These are phyloP conservation scores for Apiospora hydei DNA, from an alignment of 2,329 filamentous ascomycete genomes.

Conservation along the genomic window DNA sequence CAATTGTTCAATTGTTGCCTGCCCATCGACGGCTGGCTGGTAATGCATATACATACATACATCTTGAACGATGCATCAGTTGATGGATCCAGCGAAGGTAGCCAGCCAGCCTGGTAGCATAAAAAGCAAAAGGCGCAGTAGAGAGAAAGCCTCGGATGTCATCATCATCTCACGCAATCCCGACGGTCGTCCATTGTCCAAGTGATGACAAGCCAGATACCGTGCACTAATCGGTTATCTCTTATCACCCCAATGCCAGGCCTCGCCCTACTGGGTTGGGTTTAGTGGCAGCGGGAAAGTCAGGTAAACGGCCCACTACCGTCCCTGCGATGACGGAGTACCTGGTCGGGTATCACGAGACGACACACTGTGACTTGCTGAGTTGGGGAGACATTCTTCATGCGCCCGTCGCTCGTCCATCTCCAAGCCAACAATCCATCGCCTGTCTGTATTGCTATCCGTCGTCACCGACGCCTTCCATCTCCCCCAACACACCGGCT, in stretches of 20 bases:
- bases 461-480: not conserved
- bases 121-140: not conserved
- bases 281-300: slow-evolving; percentile 18
- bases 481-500: not conserved
- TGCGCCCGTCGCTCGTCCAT: slow-evolving; percentile 14
- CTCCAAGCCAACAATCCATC: slow-evolving; percentile 1
- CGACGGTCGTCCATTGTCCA: slow-evolving; percentile 1
- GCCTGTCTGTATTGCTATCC: slow-evolving; percentile 6
- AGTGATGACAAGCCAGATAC: slow-evolving; percentile 12
- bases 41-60: not conserved
- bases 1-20: too few species aligned
- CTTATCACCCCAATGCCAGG: slow-evolving; percentile 13
- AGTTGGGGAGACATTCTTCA: slow-evolving; percentile 10
- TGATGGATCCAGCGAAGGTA: not conserved
- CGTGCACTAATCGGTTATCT: slow-evolving; percentile 17
- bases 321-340: slow-evolving; percentile 19
- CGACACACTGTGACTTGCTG: slow-evolving; percentile 20
- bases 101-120: not conserved
- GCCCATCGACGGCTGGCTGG: too few species aligned
- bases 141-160: slow-evolving; percentile 7
- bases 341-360: slow-evolving; percentile 17
- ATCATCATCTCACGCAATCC: slow-evolving; percentile 13
- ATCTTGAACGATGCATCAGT: not conserved
- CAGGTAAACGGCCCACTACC: slow-evolving; percentile 20
- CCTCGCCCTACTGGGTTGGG: not conserved